Base-by-base conservation (phyloP, 176 grass and related monocot species). In the Eleusine coracana region DNA sequence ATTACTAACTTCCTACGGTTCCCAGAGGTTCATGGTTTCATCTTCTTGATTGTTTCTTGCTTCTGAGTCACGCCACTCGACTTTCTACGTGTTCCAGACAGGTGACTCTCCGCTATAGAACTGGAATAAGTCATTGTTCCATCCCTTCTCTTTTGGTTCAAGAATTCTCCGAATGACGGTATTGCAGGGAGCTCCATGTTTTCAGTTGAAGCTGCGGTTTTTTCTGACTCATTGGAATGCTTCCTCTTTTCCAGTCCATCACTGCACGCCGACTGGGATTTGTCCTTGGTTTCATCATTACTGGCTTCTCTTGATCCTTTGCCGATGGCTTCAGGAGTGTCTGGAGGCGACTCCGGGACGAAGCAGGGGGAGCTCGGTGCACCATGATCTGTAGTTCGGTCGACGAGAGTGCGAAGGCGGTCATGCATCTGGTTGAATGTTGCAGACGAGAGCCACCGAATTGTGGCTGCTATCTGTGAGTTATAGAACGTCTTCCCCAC, bases 381-480 rank as follows among this genome's bases (percentile, higher is more conserved):
- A n/a, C 44, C 46, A 10, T 74, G 27, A 25, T 79, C 66, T 61
- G 68, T 83, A 68, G 15, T 60, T 75, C 28, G 44, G 5, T 62
- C 18, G 3, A 50, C 79, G 20, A 86, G 73, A 27, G 73, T 6
- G 5, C 69, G 7, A 6, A 98, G 80, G 41, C 89, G 89, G 39
- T 88, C 92, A 13, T 83, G 76, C 66, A 98, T 93, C 84, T 98
- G 90, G 36, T 93, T 75, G 49, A 69, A 82, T 59, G 72, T 90
- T 28, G 90, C 89, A 41, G 92, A 93, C 3, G 87, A 88, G 18
- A 95, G 21, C 96, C 96, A 98, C 56, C 92, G 86, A 34, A 95
- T 68, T 18, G 92, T 98, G n/a, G 96, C 96, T 1, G 92, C 92
- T 61, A 95, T 78, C 85, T 98, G 96, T 21, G 96, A 98, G 83